Evolutionary conservation across 208 protist species (phyloP), one percentile per base, ranked within the genome.

Genomic region (Trypanosoma vivax): DNA sequence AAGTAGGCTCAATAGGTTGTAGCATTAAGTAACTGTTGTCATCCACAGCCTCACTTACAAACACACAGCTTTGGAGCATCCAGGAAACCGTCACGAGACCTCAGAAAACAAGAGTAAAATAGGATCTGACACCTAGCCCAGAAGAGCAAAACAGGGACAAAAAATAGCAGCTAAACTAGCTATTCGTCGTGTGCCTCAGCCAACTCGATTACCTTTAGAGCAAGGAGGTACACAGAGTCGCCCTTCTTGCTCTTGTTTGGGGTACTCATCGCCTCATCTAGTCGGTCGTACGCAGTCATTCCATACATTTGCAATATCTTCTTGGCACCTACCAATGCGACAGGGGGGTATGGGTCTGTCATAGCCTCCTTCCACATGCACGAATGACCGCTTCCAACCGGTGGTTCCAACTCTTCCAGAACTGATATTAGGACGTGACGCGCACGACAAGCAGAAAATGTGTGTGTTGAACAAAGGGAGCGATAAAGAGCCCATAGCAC

Each of bases 401-500:
- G 35, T 28, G 43, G 45, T 28, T 57, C 60, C 60, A 70, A 40
- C 7, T 58, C 62, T 11, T 62, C 54, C 10, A 79, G 47, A 38
- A 74, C 27, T 34, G 66, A 73, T 23, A 76, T 70, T 25, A 91
- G 60, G 30, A 85, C 74, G 42, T 79, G 72, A 7, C 83, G 73
- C 0, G 79, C 71, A 4, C 75, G 61, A 48, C 83, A 86, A 21
- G 67, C 79, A n/a, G 71, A 55, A 18, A 56, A 46, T 2, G 39
- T 59, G 23, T 91, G 73, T 14, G 70, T 71, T 13, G 40, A 37
- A n/a, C 46, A 55, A 1, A 91, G 70, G 5, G 61, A 63, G 18
- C 80, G 45, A 43, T 91, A 91, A 4, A 88, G 37, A 2, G 73
- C 79, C 83, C 83, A 91, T 18, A 88, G 57, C n/a, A 86, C 62